Evolutionary conservation across 2,329 filamentous ascomycete species (phyloP).

Genomic region (Sordariomycetes sp.): DNA sequence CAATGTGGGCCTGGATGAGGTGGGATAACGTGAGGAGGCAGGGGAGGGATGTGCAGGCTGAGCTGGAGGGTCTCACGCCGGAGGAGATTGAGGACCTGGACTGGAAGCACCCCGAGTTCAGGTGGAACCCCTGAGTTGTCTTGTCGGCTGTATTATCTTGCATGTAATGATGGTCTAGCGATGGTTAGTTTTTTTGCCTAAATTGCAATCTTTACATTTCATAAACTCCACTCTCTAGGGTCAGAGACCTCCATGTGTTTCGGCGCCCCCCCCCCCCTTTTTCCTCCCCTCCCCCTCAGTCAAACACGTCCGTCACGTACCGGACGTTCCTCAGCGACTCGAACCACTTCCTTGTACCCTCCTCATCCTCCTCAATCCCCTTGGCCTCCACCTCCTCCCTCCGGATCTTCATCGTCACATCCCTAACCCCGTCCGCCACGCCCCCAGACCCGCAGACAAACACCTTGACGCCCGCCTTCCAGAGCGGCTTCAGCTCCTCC

Average conservation of each 20-base stretch:
- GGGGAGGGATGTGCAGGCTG: conserved; percentile 36
- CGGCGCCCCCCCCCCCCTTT: too few species aligned
- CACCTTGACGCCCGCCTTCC: conserved; percentile 33
- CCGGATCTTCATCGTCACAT: conserved; percentile 21
- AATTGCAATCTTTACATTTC: not conserved
- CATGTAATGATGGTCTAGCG: not conserved
- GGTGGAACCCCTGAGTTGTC: conserved; percentile 29
- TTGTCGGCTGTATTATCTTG: not conserved
- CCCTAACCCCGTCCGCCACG: conserved; percentile 32
- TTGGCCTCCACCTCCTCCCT: conserved; percentile 16
- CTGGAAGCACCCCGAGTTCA: conserved; percentile 55
- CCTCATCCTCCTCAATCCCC: conserved; percentile 16
- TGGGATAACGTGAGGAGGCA: not conserved
- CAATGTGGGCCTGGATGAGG: conserved; percentile 30
- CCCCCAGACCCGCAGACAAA: conserved; percentile 51
- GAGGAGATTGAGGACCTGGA: conserved; percentile 46
- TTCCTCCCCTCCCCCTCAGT: conserved; percentile 18
- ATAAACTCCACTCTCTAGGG: not conserved
- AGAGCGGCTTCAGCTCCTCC: conserved; percentile 21
- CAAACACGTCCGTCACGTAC: conserved; percentile 49
- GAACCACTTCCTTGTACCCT: conserved; percentile 31
- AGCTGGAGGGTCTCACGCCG: conserved; percentile 38
- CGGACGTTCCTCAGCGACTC: conserved; percentile 36
- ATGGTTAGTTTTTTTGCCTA: too few species aligned
- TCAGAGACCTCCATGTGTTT: too few species aligned